Evolutionary conservation across 805 yeast species (phyloP), one percentile per base, ranked within the genome.

Genomic region (Spencermartinsiella europaea): DNA sequence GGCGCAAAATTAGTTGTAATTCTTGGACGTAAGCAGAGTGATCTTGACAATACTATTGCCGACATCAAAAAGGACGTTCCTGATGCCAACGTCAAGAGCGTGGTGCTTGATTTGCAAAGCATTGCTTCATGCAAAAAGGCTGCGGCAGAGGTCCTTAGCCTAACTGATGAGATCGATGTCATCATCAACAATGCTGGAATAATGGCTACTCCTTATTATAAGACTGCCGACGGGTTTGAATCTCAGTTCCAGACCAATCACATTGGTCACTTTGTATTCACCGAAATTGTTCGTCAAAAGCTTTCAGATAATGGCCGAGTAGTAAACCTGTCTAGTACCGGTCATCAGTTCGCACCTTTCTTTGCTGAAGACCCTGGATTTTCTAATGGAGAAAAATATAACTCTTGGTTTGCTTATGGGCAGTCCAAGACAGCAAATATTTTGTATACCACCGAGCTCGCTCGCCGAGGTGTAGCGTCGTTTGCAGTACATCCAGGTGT

Each of bases 141-240:
- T 5, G 44, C 47, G 20, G 38, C 34, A 3, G 47, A 42, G 36
- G 51, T 53, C 43, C 35, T 28, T 35, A 25, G 28, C 12, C 38
- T 35, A 25, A 49, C 49, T 25, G 35, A 43, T 27, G 52, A 67
- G 16, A 61, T 87, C 21, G 80, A 85, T 61, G 63, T 86, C 19
- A 69, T 87, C 28, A 73, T 87, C 40, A 78, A 85, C 55, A 87
- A 86, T 62, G 90, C 95, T 1, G 93, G 95, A 1, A 79, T 83
- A 3, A 81, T 84, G 79, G 89, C 84, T 14, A 68, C 80, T 8
- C 91, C 95, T 0, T 80, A 69, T 62, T 69, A 75, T 16, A 54
- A 70, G 28, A 83, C 95, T 0, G 72, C 69, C 31, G 88, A 83
- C 55, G 79, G 79, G 2, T 85, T 83, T 60, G 96, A 88, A 62